Evolutionary conservation across 345 rosid species (phyloP), one percentile per base, ranked within the genome.

Genomic region (Bretschneidera sinensis): DNA sequence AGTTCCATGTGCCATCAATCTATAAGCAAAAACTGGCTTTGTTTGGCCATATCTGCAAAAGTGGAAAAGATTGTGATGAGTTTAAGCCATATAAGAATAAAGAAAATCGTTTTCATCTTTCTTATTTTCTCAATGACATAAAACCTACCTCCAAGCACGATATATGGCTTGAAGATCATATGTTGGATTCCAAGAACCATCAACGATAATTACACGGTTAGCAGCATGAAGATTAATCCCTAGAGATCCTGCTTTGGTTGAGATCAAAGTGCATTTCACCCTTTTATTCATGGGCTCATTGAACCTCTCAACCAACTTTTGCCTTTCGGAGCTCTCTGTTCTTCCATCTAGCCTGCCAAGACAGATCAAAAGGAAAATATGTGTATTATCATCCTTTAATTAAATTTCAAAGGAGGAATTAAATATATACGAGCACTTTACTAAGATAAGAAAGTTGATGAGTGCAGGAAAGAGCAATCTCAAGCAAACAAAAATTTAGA

Each of bases 161-260:
- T 70, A 95, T 71, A 95, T 91, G 63, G 99, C 98, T 76, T 95
- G 99, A 74, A 95, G 94, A 81, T 95, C 99, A 65, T 86, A 84
- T 11, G 99, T 95, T 55, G 99, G 99, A 80, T 95, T 95, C 99
- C 99, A 95, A 48, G 99, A 95, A 60, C 99, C 98, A 74, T 95
- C 99, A 39, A 95, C 98, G 53, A 95, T 95, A 67, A 95, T 74
- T 28, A 95, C 99, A 65, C 96, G 99, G 74, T 95, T 95, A 68
- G 99, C 99, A 73, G 99, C 81, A 80, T 88, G 81, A 33, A 95
- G 95, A 80, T 95, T 95, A 66, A 95, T 95, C 60, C 99, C 99
- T 22, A 95, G 87, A 64, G 98, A 95, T 66, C 99, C 98, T 49
- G 99, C 98, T 73, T 96, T 85, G 14, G 99, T 95, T 57, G 99